Conservation (phyloP, 805 yeast species). For the Ogataea minuta region DNA sequence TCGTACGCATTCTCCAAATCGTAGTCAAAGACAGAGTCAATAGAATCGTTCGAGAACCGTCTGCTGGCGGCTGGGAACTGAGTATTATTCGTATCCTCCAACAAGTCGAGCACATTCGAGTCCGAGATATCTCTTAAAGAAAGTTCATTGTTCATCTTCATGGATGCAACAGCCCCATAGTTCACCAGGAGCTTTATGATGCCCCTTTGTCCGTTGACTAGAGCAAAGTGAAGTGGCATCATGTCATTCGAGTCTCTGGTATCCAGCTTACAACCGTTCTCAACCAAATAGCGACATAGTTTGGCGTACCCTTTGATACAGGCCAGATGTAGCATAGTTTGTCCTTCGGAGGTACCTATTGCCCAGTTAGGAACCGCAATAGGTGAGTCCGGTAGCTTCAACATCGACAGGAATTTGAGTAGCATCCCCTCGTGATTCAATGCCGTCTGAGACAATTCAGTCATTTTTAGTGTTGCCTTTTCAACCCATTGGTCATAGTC, state of each 20-base stretch:
- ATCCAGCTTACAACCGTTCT: slow-evolving; percentile 64
- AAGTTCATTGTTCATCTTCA: slow-evolving; percentile 51
- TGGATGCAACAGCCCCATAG: slow-evolving; percentile 58
- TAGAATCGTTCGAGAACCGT: slow-evolving; percentile 31
- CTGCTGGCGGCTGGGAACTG: slow-evolving; percentile 11
- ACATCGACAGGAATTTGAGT: slow-evolving; percentile 51
- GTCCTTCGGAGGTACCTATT: slow-evolving; percentile 78
- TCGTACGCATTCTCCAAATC: slow-evolving; percentile 21
- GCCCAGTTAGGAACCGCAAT: slow-evolving; percentile 69
- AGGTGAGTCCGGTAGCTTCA: slow-evolving; percentile 65
- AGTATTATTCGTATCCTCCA: slow-evolving; percentile 19
- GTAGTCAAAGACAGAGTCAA: slow-evolving; percentile 25
- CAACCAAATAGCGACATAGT: slow-evolving; percentile 61
- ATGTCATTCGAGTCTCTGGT: slow-evolving; percentile 74
- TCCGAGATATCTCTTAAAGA: slow-evolving; percentile 42
- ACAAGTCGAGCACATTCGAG: slow-evolving; percentile 37
- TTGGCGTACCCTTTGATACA: slow-evolving; percentile 67
- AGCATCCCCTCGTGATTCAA: slow-evolving; percentile 50
- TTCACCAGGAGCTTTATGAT: slow-evolving; percentile 59
- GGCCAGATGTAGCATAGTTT: slow-evolving; percentile 84
- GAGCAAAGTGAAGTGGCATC: slow-evolving; percentile 87
- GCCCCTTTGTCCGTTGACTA: slow-evolving; percentile 68
- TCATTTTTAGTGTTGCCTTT: slow-evolving; percentile 50
- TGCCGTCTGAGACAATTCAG: slow-evolving; percentile 43
- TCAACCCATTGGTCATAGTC: slow-evolving; percentile 47